A percentile compares a stretch with the other conserved stretches of the same genome.
Conservation (phyloP, 345 rosid species). For the Lepidium didymum region DNA sequence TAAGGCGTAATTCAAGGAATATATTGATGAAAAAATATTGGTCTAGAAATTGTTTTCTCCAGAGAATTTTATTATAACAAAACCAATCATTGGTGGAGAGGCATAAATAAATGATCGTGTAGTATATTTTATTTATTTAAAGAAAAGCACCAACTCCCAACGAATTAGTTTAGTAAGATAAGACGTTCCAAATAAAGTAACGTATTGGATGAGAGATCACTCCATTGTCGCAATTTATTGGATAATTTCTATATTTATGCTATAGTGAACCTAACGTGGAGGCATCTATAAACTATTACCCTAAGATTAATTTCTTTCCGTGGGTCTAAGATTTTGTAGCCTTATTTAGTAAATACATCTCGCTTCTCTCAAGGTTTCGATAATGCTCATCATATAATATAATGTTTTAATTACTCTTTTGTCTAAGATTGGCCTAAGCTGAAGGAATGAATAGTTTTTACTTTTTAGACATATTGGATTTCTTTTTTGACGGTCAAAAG, state of each 20-base stretch:
- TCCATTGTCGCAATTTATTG: not conserved
- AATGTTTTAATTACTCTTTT: not conserved
- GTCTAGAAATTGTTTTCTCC: not conserved
- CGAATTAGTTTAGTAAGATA: not conserved
- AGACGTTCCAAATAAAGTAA: constrained; percentile 22
- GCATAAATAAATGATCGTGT: not conserved
- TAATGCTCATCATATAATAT: not conserved
- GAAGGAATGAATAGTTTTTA: not conserved
- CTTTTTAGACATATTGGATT: not conserved
- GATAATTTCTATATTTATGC: not conserved
- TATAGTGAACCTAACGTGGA: constrained; percentile 11
- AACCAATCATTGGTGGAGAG: not conserved
- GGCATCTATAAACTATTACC: not conserved
- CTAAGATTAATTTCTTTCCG: constrained; percentile 17
- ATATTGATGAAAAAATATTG: not conserved
- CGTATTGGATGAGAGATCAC: constrained; percentile 13
- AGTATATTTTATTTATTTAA: too few species aligned
- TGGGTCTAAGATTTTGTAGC: constrained; percentile 27
- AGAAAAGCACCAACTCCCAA: constrained; percentile 10
- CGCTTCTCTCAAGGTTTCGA: constrained; percentile 10
- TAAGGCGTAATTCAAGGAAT: constrained; percentile 51
- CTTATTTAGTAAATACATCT: constrained; percentile 8
- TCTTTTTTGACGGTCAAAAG: not conserved
- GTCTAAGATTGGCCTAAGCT: not conserved
- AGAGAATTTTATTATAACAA: not conserved